A percentile compares a stretch with the other conserved stretches of the same genome.
These are phyloP conservation scores for Rhodotorula mucilaginosa DNA, from an alignment of 1,284 basidiomycete species.

Conservation along the genomic window DNA sequence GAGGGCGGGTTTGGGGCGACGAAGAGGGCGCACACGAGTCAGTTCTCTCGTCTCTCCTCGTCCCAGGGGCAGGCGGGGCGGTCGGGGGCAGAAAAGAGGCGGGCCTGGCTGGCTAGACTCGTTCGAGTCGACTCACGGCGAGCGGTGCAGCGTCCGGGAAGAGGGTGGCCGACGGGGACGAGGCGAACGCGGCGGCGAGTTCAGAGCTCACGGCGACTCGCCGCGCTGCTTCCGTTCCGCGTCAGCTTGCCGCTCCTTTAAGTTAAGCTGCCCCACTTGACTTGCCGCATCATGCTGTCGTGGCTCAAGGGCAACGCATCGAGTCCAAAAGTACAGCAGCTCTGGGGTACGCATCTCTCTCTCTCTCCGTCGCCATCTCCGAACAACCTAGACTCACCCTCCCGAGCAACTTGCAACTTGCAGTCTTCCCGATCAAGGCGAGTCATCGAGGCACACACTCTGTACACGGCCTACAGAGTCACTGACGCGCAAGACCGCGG, in stretches of 20 bases:
- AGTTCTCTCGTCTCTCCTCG: not conserved
- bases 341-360: slow-evolving; percentile 18
- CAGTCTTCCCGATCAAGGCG: slow-evolving; percentile 34
- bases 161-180: not conserved
- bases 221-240: too few relatives aligned
- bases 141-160: slow-evolving; percentile 1
- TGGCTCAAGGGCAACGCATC: not conserved
- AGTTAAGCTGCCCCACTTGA: too few relatives aligned
- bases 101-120: too few relatives aligned
- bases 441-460: not conserved
- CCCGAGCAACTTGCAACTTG: not conserved
- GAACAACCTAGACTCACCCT: not conserved
- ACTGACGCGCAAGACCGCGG: not conserved
- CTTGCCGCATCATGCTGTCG: not conserved
- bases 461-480: not conserved
- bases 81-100: too few relatives aligned
- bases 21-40: not conserved
- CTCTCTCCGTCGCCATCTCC: not conserved
- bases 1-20: not conserved
- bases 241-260: too few relatives aligned
- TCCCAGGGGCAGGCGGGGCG: too few relatives aligned
- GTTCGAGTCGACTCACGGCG: not conserved
- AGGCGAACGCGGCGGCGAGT: not conserved
- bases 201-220: not conserved
- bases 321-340: slow-evolving; percentile 6